Evolutionary conservation across 768 basidiomycete species (phyloP).

Genomic region (Zangia roseola): DNA sequence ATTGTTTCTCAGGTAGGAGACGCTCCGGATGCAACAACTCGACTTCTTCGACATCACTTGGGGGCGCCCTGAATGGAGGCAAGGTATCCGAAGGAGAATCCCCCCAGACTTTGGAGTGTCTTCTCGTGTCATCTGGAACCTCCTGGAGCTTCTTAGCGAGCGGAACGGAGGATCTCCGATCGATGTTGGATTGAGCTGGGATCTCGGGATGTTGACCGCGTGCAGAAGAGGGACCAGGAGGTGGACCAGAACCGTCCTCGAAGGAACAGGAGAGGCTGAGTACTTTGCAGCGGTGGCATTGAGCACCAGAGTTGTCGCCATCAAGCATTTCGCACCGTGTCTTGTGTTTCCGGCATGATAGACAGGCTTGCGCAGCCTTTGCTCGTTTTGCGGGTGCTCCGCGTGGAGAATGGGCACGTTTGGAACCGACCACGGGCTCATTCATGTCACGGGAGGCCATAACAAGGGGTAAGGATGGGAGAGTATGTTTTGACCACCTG

Average conservation of each 20-base stretch:
- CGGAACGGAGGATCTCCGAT: conserved; percentile 26
- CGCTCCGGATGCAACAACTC: conserved; percentile 35
- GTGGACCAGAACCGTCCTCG: conserved; percentile 29
- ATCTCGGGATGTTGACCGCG: conserved; percentile 22
- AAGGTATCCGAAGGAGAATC: conserved; percentile 11
- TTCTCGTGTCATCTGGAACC: conserved; percentile 23
- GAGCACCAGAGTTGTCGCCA: conserved; percentile 32
- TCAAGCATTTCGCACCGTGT: conserved; percentile 53
- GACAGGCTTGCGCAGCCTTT: conserved; percentile 45
- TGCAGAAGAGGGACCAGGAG: conserved; percentile 15
- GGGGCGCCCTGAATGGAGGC: conserved; percentile 19
- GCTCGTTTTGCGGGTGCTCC: conserved; percentile 35
- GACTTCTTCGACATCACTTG: conserved; percentile 25
- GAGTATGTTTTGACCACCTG: neutral
- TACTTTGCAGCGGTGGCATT: conserved; percentile 53
- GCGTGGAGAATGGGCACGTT: conserved; percentile 33
- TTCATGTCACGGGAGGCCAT: conserved; percentile 20
- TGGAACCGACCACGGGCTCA: conserved; percentile 25
- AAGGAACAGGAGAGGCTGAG: conserved; percentile 47
- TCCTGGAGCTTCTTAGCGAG: conserved; percentile 22
- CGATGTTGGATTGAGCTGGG: conserved; percentile 15
- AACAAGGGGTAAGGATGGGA: conserved; percentile 3
- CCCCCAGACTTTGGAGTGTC: conserved; percentile 21
- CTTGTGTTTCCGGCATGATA: conserved; percentile 47
- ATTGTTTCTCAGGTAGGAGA: conserved; percentile 34